Base-by-base conservation (phyloP, 2,329 filamentous ascomycete genomes). In the Lasiodiplodia hormozganensis region DNA sequence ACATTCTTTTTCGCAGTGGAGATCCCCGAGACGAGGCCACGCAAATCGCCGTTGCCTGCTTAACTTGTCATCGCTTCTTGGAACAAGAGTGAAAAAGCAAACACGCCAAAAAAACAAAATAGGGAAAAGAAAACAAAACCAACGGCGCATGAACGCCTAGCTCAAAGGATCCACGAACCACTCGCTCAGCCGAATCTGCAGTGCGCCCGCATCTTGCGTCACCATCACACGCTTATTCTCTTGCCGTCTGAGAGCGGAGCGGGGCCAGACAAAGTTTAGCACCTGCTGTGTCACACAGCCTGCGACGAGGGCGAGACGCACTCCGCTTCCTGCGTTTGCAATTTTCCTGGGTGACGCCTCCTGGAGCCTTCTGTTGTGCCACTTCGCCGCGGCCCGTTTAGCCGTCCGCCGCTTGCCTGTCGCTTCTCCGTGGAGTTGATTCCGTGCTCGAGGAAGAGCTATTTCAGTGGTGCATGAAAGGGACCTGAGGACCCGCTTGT, bases 241-340 rank as follows among this genome's bases (percentile, higher is more conserved):
- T 31, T 23, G 14, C 54, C 36, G 12, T 43, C 36, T 3, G 2
- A 34, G 52, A 25, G 25, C 14, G 38, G 38, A n/a, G 38, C 14
- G 23, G 38, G 10, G 14, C 56, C 56, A n/a, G 43, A 16, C 36
- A 60, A 60, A 60, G 56, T 60, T 60, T 60, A 60, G 40, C 54
- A 51, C n/a, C 56, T 60, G 56, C 23, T 14, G 56, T 60, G 56
- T 2, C 34, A 60, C 56, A 18, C 38, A 57, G 54, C 34, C 43
- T 57, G n/a, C 38, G 38, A 38, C 36, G n/a, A 47, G 38, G 56
- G n/a, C 56, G 56, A 60, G 38, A 60, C 36, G 21, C 40, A 4
- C 36, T 60, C 56, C 56, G 25, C 21, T 25, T 60, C 5, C 36
- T 43, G 18, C 28, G n/a, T 56, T 43, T 34, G 31, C 4, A 10